These are phyloP conservation scores for Triticum turgidum DNA, from an alignment of 176 grass and related monocot genomes.

Conservation along the genomic window DNA sequence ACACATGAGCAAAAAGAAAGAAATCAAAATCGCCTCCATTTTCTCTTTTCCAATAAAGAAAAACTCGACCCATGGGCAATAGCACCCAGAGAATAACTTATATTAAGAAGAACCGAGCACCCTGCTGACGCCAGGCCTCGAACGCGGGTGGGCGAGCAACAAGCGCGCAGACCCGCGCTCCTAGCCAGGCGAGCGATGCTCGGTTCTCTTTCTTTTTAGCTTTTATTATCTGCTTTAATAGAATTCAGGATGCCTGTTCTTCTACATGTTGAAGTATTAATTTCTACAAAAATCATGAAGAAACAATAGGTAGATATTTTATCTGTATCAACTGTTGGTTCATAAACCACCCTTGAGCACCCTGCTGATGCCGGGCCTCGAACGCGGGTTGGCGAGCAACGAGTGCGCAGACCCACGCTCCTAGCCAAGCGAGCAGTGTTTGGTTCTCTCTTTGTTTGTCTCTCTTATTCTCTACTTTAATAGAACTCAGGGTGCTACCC, in stretches of 20 bases:
- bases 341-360: neutral
- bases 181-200: too few species aligned
- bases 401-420: neutral
- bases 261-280: neutral
- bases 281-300: neutral
- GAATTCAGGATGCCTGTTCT: neutral
- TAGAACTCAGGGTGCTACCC: neutral
- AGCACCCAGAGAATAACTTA: neutral
- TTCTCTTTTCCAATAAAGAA: neutral
- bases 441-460: neutral
- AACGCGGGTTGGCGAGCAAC: neutral
- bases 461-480: neutral
- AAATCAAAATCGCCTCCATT: neutral
- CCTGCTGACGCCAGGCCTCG: too few species aligned
- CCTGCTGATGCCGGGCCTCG: neutral
- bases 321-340: neutral
- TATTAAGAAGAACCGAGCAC: neutral
- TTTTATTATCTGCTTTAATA: constrained; percentile 1
- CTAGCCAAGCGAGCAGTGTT: neutral
- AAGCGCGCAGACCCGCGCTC: too few species aligned
- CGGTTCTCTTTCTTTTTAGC: too few species aligned
- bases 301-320: neutral
- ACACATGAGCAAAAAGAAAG: neutral
- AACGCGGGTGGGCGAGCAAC: too few species aligned
- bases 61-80: neutral